Evolutionary conservation across 352 stramenopile species (phyloP), one percentile per base, ranked within the genome.

Genomic region (Globisporangium camurandrum): DNA sequence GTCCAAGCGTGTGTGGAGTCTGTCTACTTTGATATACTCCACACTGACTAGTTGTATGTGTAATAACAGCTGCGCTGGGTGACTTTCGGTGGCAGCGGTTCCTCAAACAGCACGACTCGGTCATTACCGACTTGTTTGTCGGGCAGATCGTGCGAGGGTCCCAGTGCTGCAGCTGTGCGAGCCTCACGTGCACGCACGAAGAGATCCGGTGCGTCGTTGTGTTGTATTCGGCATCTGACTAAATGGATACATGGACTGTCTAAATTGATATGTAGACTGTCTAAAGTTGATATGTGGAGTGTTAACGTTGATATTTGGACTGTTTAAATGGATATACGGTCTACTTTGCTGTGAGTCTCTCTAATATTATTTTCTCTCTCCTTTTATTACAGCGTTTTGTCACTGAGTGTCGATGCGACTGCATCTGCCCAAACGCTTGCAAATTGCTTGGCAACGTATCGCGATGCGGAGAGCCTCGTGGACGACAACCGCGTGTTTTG

Each of bases 61-160:
- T 12, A 39, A 19, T 2, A n/a, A 24, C 49, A 89, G 75, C 54
- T 16, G 71, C 70, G 12, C 60, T 93, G 16, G 69, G 75, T 0
- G 66, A 83, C 24, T 31, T 89, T 12, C 64, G 64, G 19, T 92
- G 78, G 77, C 62, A 66, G 24, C 54, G 70, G 11, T 87, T 84
- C 34, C 43, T 86, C n/a, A 54, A 61, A 14, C 54, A 71, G 14
- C 85, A 90, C 50, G 44, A 67, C 0, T 91, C 79, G 9, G 66
- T 85, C 19, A 75, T 93, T 45, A 86, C 79, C 0, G 57, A 81
- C 38, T 30, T 88, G 16, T 93, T 92, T 46, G 69, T 63, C 4
- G 75, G 73, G 0, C 81, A 93, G 57, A 85, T 69, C 28, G 80
- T 92, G n/a, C 75, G 77, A 11, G 83, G 83, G 14, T 88, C 75